Percentiles rank a stretch among this genome's conserved stretches.
These are phyloP conservation scores for Alternaria sp. DNA, from an alignment of 2,329 filamentous ascomycete species.

Conservation along the genomic window DNA sequence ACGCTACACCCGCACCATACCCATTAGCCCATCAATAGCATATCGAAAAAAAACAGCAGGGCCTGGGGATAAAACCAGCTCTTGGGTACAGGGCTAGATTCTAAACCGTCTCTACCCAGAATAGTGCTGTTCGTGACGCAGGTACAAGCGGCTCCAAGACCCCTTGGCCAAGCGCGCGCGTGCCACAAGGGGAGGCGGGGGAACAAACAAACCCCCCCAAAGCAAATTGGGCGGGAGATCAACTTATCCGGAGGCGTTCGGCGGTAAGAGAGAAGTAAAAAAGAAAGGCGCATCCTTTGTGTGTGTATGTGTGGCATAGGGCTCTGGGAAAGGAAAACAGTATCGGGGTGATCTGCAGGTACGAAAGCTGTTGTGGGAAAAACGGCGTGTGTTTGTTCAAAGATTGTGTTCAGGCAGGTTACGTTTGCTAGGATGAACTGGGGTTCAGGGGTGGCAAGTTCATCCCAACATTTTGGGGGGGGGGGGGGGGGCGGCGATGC, in stretches of 20 bases:
- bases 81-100: conserved; percentile 10
- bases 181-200: neutral
- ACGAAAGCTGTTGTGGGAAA: neutral
- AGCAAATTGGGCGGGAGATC: conserved; percentile 5
- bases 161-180: neutral
- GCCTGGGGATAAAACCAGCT: neutral
- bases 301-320: neutral
- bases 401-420: neutral
- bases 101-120: neutral
- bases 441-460: conserved; percentile 7
- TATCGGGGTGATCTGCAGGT: neutral
- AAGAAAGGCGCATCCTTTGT: neutral
- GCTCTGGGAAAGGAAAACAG: neutral
- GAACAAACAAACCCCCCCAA: neutral
- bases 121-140: conserved; percentile 10
- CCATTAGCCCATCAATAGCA: conserved; percentile 12
- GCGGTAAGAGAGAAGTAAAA: neutral
- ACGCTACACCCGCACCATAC: conserved; percentile 12
- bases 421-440: conserved; percentile 4
- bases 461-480: conserved; percentile 4
- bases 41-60: conserved; percentile 11
- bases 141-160: conserved; percentile 3
- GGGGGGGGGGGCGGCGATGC: neutral
- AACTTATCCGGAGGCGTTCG: conserved; percentile 7
- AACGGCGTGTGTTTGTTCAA: neutral